Percentiles rank a stretch among this genome's conserved stretches.
phyloP scores from a whole-genome alignment of 495 filamentous ascomycete species.

The Xylaria sp. region DNA sequence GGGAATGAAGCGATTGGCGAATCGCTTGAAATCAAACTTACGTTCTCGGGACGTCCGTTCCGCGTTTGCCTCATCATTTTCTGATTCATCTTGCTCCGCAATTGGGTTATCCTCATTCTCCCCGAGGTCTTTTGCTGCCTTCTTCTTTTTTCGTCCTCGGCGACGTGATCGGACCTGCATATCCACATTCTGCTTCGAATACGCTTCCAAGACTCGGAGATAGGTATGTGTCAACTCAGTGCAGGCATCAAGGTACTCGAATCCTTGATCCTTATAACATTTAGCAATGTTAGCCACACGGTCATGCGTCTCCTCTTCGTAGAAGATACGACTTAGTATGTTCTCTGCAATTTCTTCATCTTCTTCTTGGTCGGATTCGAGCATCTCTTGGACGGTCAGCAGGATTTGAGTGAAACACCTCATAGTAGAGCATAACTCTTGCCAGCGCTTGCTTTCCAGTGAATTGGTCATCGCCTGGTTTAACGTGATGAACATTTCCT shows the following conservation, averaged over 20 bases:
- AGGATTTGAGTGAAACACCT: constrained; percentile 87
- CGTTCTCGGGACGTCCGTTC: constrained; percentile 77
- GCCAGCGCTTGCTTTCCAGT: constrained; percentile 84
- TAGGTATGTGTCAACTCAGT: constrained; percentile 94
- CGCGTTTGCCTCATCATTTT: constrained; percentile 76
- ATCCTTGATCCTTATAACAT: constrained; percentile 90
- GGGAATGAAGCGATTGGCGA: constrained; percentile 77
- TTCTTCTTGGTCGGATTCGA: constrained; percentile 80
- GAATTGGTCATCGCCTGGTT: constrained; percentile 81
- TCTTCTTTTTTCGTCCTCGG: constrained; percentile 72
- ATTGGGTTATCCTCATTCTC: constrained; percentile 48
- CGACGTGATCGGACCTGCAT: constrained; percentile 87
- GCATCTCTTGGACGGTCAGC: constrained; percentile 95
- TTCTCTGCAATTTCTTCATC: constrained; percentile 99
- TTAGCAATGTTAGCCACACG: constrained; percentile 77
- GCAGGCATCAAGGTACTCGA: constrained; percentile 89
- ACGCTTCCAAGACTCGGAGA: constrained; percentile 87
- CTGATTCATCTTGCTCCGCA: constrained; percentile 67
- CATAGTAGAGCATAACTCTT: constrained; percentile 85
- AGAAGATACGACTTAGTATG: constrained; percentile 94
- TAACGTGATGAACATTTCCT: constrained; percentile 88
- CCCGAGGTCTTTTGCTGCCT: constrained; percentile 54
- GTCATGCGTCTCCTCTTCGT: constrained; percentile 95
- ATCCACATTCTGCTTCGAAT: constrained; percentile 92
- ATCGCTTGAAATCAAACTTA: constrained; percentile 92